Conservation (phyloP, 2,329 filamentous ascomycete species). For the Emmonsiellopsis sp. region DNA sequence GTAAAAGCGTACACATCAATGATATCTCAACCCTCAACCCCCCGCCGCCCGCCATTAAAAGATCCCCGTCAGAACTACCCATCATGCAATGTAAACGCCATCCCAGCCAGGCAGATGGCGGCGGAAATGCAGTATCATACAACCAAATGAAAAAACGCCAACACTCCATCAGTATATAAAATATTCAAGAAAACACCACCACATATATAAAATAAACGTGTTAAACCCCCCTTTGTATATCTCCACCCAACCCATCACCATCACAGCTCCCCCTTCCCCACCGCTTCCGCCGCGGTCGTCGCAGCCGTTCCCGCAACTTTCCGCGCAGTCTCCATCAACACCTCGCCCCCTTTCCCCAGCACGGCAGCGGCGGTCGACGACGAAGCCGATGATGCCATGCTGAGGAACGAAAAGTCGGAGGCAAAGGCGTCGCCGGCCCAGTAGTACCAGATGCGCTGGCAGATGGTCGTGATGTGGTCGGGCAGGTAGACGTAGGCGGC, state of each 20-base stretch:
- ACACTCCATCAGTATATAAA: not conserved
- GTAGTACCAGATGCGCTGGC: constrained; percentile 87
- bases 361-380: constrained; percentile 14
- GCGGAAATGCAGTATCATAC: no score
- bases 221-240: not conserved
- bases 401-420: constrained; percentile 2
- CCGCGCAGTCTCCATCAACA: constrained; percentile 40
- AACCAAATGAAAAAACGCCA: no score
- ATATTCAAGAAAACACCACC: not conserved
- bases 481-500: constrained; percentile 88
- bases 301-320: constrained; percentile 31
- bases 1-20: no score
- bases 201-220: not conserved
- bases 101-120: no score
- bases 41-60: no score
- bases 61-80: no score
- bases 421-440: constrained; percentile 61
- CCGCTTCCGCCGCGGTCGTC: constrained; percentile 11
- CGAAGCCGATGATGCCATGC: constrained; percentile 16
- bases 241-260: not conserved
- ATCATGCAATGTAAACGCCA: no score
- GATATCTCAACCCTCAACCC: no score
- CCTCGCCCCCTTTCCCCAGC: constrained; percentile 29
- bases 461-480: constrained; percentile 74
- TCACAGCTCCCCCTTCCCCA: constrained; percentile 21